Base-by-base conservation (phyloP, 1,284 basidiomycete species). In the Apiotrichum porosum region DNA sequence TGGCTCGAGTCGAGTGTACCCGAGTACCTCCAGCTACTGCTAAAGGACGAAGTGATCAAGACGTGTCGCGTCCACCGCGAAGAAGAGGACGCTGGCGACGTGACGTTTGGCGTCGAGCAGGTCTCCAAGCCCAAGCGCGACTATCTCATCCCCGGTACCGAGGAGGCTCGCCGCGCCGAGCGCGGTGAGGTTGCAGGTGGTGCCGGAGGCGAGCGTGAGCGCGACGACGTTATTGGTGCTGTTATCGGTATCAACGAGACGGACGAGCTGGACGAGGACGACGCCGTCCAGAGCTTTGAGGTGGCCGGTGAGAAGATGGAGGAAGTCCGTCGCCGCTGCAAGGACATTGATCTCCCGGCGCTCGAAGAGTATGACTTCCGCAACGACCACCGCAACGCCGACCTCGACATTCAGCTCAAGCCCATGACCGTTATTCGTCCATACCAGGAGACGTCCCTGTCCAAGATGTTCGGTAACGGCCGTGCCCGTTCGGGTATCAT, bases 391-490 rank as follows among this genome's bases (percentile, higher is more conserved):
- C 76, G 89, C 56, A 97, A 97, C 66, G 81, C 92, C 24, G 93
- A 94, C 69, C 79, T 97, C 44, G 93, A 97, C 65, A 97, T 97
- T 52, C 93, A 97, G 74, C 80, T 97, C 47, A 97, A 97, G 69
- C 93, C 93, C 3, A 87, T 90, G 42, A 97, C 93, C 0, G 86
- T 91, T 57, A 95, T 97, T 66, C 82, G 93, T 49, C 89, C 93
- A 12, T 97, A 97, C 72, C 93, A 97, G 72, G 93, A 97, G 74
- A 97, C 93, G 38, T 91, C 87, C 68, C 75, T 97, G 41, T 92
- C 89, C 57, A 97, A 97, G 75, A 97, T 97, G 93, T 97, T 97
- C 71, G 93, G 93, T 49, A 97, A 97, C 70, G 93, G 92, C 42
- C 91, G 93, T 66, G 93, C 93, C 37, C 82, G 93, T 49, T 97